Evolutionary conservation across 176 grass and related monocot species (phyloP).

Genomic region (Aegilops longissima): DNA sequence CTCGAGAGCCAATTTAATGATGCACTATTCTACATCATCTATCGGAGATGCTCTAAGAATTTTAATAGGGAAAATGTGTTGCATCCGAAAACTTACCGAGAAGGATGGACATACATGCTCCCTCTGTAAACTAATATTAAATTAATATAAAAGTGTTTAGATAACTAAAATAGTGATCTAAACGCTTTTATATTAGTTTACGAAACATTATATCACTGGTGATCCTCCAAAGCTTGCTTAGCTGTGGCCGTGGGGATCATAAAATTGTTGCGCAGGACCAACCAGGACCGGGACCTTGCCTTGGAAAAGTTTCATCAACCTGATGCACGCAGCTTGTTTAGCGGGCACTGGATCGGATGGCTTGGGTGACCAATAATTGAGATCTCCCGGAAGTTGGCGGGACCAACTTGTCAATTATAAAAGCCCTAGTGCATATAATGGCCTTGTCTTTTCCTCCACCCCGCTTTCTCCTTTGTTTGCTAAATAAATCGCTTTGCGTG

Average conservation of each 20-base stretch:
- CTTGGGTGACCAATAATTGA: constrained; percentile 10
- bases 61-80: no score
- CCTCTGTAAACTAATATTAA: no score
- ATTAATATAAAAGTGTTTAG: no score
- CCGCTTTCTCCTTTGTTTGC: not conserved
- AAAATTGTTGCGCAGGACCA: not conserved
- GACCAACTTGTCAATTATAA: not conserved
- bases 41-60: no score
- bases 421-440: not conserved
- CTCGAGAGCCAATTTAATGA: no score
- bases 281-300: not conserved
- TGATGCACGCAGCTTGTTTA: not conserved
- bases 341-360: not conserved
- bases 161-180: no score
- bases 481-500: not conserved
- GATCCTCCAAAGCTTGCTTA: not conserved
- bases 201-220: not conserved
- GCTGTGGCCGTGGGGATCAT: not conserved
- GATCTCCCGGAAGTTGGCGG: not conserved
- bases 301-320: not conserved
- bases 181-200: no score
- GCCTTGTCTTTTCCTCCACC: not conserved
- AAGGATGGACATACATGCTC: no score
- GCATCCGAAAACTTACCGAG: no score
- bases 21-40: no score